Evolutionary conservation across 1,284 basidiomycete species (phyloP).

Genomic region (Tilletia indica): DNA sequence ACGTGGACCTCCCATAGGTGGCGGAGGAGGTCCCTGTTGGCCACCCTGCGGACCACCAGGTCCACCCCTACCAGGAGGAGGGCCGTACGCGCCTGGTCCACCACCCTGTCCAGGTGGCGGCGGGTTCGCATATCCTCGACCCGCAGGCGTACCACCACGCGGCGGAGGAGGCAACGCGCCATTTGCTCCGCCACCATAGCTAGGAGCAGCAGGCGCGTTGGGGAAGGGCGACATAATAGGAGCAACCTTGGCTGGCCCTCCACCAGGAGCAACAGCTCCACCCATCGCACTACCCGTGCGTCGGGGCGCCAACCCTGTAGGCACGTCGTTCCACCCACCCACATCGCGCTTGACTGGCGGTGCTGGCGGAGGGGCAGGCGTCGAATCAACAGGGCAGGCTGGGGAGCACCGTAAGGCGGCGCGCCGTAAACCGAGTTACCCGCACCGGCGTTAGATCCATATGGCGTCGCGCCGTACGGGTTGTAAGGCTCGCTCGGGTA

Average conservation of each 20-base stretch:
- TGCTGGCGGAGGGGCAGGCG: conserved; percentile 50
- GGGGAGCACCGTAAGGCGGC: conserved; percentile 23
- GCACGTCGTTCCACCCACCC: conserved; percentile 90
- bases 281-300: conserved; percentile 44
- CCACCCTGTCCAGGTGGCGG: conserved; percentile 19
- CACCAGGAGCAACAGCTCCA: not conserved
- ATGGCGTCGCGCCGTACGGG: conserved; percentile 33
- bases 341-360: conserved; percentile 64
- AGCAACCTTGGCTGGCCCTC: conserved; percentile 26
- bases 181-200: conserved; percentile 35
- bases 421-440: not conserved
- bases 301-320: conserved; percentile 56
- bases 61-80: conserved; percentile 14
- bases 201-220: conserved; percentile 59
- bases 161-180: conserved; percentile 47
- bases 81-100: conserved; percentile 17
- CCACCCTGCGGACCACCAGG: conserved; percentile 23
- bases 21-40: conserved; percentile 28
- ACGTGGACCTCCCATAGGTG: conserved; percentile 31
- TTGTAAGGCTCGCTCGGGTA: conserved; percentile 9
- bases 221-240: conserved; percentile 84
- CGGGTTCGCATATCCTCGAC: conserved; percentile 24
- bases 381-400: conserved; percentile 8
- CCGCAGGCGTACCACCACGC: conserved; percentile 35
- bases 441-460: conserved; percentile 54